Percentiles rank a stretch among this genome's conserved stretches.
These are phyloP conservation scores for Limnomonas spitsbergensis DNA, from an alignment of 139 green algal genomes.

Conservation along the genomic window DNA sequence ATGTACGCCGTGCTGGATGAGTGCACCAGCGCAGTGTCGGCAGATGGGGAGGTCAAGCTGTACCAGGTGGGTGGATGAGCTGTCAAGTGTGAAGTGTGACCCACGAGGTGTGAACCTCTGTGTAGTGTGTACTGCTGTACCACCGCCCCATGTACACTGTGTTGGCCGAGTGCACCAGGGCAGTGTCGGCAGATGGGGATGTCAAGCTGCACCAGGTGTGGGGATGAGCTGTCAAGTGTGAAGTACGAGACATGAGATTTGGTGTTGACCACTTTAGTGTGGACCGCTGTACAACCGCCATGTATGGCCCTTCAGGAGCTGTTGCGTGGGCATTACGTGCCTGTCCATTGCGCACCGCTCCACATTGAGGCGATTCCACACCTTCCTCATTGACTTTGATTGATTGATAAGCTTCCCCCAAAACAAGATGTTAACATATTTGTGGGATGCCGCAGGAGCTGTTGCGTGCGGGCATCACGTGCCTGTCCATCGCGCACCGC, in stretches of 20 bases:
- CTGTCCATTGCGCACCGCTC: constrained; percentile 85
- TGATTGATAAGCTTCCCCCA: no score
- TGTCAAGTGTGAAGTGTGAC: no score
- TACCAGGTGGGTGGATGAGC: constrained; percentile 26
- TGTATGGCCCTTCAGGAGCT: no score
- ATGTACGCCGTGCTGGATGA: constrained; percentile 87
- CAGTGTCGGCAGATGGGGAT: constrained; percentile 55
- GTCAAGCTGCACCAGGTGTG: constrained; percentile 37
- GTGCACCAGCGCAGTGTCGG: constrained; percentile 78
- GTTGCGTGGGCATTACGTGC: constrained; percentile 74
- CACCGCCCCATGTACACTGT: constrained; percentile 79
- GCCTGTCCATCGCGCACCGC: constrained; percentile 89
- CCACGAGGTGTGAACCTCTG: no score
- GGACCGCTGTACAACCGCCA: no score
- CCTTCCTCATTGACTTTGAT: constrained; percentile 50
- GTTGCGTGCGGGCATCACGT: constrained; percentile 70
- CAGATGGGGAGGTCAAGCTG: constrained; percentile 38
- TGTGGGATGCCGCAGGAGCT: constrained; percentile 38
- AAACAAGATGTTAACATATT: not conserved
- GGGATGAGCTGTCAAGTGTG: not conserved
- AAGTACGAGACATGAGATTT: no score
- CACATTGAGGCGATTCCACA: constrained; percentile 55
- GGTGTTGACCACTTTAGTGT: no score
- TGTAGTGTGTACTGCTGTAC: constrained; percentile 87
- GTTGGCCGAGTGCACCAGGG: constrained; percentile 88